Evolutionary conservation across 116 monocot genomes (phyloP).

Genomic region (Zostera marina): DNA sequence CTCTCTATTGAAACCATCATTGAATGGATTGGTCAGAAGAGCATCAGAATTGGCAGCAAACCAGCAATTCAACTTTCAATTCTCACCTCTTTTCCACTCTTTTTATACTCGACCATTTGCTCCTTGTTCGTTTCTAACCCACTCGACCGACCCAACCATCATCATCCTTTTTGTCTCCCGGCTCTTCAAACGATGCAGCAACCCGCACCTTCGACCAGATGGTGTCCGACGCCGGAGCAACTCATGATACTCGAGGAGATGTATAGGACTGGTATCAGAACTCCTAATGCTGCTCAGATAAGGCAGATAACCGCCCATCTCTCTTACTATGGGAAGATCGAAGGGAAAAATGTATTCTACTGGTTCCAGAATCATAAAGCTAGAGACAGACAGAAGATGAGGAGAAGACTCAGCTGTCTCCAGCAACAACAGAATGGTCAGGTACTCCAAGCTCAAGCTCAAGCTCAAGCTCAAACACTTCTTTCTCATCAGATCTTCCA

Average conservation of each 20-base stretch:
- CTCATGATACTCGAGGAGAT: constrained; percentile 18
- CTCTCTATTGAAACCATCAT: constrained; percentile 1
- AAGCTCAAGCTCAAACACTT: background rate
- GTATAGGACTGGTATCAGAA: constrained; percentile 11
- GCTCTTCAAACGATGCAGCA: constrained; percentile 8
- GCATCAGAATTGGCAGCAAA: background rate
- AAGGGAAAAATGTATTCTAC: constrained; percentile 23
- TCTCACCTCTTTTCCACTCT: background rate
- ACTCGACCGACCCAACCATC: too few relatives aligned
- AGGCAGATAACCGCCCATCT: constrained; percentile 12
- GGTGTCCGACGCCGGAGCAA: constrained; percentile 17
- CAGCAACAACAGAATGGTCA: constrained; percentile 5
- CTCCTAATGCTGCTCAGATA: constrained; percentile 14
- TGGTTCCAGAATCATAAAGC: constrained; percentile 28
- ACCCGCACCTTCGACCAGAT: constrained; percentile 8
- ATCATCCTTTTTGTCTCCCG: constrained; percentile 1
- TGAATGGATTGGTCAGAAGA: background rate
- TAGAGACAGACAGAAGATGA: constrained; percentile 15
- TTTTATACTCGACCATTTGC: background rate
- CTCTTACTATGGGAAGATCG: constrained; percentile 16
- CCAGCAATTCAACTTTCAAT: background rate
- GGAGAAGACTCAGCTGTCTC: constrained; percentile 6
- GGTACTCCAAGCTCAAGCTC: background rate
- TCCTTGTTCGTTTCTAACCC: too few relatives aligned
- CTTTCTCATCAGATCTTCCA: background rate